phyloP scores from a whole-genome alignment of 2,329 filamentous ascomycete species.

The Coleophoma cylindrospora region DNA sequence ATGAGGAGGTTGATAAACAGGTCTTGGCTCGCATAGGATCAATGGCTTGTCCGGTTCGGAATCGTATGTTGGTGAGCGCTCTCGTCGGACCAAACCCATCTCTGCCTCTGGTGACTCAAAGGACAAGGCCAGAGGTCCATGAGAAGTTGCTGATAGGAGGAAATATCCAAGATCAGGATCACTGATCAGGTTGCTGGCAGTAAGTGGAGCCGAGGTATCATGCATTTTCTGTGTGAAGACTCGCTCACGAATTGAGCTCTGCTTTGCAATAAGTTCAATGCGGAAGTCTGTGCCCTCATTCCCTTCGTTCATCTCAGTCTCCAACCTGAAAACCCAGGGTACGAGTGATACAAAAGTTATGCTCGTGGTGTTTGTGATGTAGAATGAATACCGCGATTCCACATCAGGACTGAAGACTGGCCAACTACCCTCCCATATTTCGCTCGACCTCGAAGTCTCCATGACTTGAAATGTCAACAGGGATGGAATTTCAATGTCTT shows the following conservation, averaged over 20 bases:
- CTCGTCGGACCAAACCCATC: conserved; percentile 38
- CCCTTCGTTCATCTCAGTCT: conserved; percentile 53
- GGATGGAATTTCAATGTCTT: conserved; percentile 36
- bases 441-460: conserved; percentile 50
- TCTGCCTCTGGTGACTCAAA: conserved; percentile 54
- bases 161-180: conserved; percentile 63
- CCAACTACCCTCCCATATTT: conserved; percentile 53
- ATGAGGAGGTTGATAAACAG: conserved; percentile 58
- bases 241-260: conserved; percentile 50
- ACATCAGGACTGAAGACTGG: conserved; percentile 58
- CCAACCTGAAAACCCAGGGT: conserved; percentile 59
- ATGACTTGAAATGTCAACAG: conserved; percentile 59
- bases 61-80: conserved; percentile 37
- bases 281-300: conserved; percentile 57
- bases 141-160: conserved; percentile 52
- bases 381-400: conserved; percentile 58
- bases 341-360: conserved; percentile 56
- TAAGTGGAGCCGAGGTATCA: conserved; percentile 39
- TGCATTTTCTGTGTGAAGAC: conserved; percentile 49
- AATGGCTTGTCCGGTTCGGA: conserved; percentile 40
- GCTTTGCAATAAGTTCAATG: conserved; percentile 53
- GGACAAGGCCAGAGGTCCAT: conserved; percentile 51
- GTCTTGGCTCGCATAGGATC: conserved; percentile 58
- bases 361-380: conserved; percentile 54
- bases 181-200: conserved; percentile 47